Base-by-base conservation (phyloP, 257 asterid genomes). In the Verbascum thapsus region DNA sequence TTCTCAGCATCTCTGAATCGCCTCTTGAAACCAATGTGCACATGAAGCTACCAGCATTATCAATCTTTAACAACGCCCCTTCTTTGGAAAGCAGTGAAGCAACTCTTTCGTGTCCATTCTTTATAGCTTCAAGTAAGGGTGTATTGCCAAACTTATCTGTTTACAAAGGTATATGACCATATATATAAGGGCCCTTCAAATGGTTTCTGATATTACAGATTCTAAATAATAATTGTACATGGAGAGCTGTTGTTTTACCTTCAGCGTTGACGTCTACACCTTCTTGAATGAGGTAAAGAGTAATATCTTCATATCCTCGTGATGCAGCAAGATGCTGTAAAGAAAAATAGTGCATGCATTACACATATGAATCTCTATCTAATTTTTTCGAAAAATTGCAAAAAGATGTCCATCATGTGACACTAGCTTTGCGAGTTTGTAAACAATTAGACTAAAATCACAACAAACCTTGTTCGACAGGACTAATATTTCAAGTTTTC, bases 311-410 rank as follows among this genome's bases (percentile, higher is more conserved):
- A 5, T 74, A 79, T 13, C 99, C 99, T 79, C 70, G 76, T 0
- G 96, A 87, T 52, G 99, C 96, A 73, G 99, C 95, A 72, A 92
- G 88, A 79, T 92, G 99, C 99, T 92, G 87, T 49, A 26, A 26
- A 26, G 1, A 4, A 53, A 26, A 52, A 51, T n/a, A 55, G 62
- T 64, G 4, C 32, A 26, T 5, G 2, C 2, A 1, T 26, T 26
- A 26, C 32, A 26, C 32, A 26, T 26, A 26, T 26, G 5, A 26
- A 26, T 26, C 32, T 5, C 32, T 26, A 26, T 26, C 32, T 26
- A 26, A 26, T 26, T 5, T n/a, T n/a, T n/a, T n/a, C n/a, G n/a
- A n/a, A n/a, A n/a, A n/a, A n/a, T n/a, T n/a, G n/a, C n/a, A n/a
- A n/a, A n/a, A n/a, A n/a, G n/a, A n/a, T n/a, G n/a, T n/a, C n/a